Percentiles rank a stretch among this genome's conserved stretches.
These are phyloP conservation scores for Termitomyces sp. DNA, from an alignment of 768 basidiomycete species.

Conservation along the genomic window DNA sequence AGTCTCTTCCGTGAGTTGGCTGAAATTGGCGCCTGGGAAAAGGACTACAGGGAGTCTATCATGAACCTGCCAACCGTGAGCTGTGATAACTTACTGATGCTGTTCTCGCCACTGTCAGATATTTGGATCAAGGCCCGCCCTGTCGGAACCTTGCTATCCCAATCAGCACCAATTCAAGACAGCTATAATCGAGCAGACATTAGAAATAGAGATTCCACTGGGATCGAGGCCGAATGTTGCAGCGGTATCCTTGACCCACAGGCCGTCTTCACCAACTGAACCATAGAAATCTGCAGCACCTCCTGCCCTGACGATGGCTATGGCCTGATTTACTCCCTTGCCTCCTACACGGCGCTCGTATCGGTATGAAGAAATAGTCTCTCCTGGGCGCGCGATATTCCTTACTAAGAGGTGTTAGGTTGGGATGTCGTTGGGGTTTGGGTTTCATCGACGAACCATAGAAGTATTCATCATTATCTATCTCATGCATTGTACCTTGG, in stretches of 20 bases:
- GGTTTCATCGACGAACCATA: constrained; percentile 29
- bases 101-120: constrained; percentile 52
- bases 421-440: background rate
- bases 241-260: constrained; percentile 40
- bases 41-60: constrained; percentile 32
- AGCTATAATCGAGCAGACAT: constrained; percentile 23
- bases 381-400: constrained; percentile 48
- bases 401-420: constrained; percentile 30
- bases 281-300: constrained; percentile 44
- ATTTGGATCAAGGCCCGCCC: constrained; percentile 62
- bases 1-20: constrained; percentile 26
- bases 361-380: constrained; percentile 50
- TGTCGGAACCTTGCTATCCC: constrained; percentile 37
- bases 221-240: constrained; percentile 35
- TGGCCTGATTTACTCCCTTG: constrained; percentile 63
- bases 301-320: constrained; percentile 49
- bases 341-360: constrained; percentile 51
- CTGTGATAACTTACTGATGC: constrained; percentile 41
- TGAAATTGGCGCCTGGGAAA: constrained; percentile 55
- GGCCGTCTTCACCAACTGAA: constrained; percentile 48
- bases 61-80: background rate
- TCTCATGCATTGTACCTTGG: background rate
- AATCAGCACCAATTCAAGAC: background rate
- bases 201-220: constrained; percentile 29
- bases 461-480: constrained; percentile 58